Evolutionary conservation across 345 rosid genomes (phyloP).

Genomic region (Eucalyptus albens): DNA sequence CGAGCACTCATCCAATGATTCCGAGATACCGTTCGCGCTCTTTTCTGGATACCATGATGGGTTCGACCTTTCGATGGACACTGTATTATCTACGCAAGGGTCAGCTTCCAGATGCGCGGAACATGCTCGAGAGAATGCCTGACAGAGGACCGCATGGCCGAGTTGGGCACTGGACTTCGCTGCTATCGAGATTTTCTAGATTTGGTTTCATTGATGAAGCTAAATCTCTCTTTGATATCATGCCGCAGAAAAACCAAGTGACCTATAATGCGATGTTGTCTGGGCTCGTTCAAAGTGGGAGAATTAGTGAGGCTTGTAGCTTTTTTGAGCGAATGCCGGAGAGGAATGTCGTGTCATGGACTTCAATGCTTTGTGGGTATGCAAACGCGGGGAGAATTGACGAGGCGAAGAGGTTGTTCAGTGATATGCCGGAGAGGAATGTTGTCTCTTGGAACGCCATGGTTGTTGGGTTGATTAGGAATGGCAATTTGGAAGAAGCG

Average conservation of each 20-base stretch:
- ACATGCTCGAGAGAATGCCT: slow-evolving; percentile 39
- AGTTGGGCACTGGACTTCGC: slow-evolving; percentile 37
- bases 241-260: slow-evolving; percentile 40
- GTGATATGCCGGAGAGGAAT: slow-evolving; percentile 52
- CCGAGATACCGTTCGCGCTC: background rate
- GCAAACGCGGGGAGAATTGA: slow-evolving; percentile 26
- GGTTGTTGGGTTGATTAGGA: slow-evolving; percentile 36
- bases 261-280: slow-evolving; percentile 59
- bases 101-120: slow-evolving; percentile 24
- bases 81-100: slow-evolving; percentile 13
- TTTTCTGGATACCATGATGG: background rate
- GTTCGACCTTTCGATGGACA: background rate
- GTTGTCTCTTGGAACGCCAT: slow-evolving; percentile 58
- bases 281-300: slow-evolving; percentile 26
- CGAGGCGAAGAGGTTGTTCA: slow-evolving; percentile 37
- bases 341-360: slow-evolving; percentile 58
- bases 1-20: slow-evolving; percentile 14
- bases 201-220: slow-evolving; percentile 45
- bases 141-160: slow-evolving; percentile 16
- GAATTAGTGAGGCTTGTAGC: slow-evolving; percentile 21
- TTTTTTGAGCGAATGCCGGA: slow-evolving; percentile 42
- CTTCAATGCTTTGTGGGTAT: slow-evolving; percentile 36
- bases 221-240: slow-evolving; percentile 27
- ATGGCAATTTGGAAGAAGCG: slow-evolving; percentile 37
- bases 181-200: slow-evolving; percentile 29